Evolutionary conservation across 495 filamentous ascomycete species (phyloP).

Genomic region (Usnea hakonensis): DNA sequence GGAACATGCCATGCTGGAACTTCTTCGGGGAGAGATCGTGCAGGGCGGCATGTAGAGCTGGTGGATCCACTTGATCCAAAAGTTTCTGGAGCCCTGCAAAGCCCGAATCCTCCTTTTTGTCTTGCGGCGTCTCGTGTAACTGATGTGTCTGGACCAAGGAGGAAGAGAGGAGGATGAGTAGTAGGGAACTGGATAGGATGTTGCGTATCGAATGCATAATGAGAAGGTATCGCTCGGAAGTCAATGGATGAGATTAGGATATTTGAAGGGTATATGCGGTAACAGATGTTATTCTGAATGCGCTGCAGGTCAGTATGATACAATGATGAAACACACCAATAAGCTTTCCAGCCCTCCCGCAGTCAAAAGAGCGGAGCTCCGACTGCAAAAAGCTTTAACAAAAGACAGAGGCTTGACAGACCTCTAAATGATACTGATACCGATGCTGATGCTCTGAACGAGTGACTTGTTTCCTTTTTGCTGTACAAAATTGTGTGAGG

Average conservation of each 20-base stretch:
- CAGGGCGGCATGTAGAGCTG: slow-evolving; percentile 42
- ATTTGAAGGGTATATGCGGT: not conserved
- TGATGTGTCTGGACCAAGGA: slow-evolving; percentile 3
- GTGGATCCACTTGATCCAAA: slow-evolving; percentile 34
- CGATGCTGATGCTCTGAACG: not conserved
- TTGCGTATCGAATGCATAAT: slow-evolving; percentile 19
- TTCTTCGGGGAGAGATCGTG: slow-evolving; percentile 40
- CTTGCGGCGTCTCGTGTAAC: not conserved
- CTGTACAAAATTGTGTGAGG: not conserved
- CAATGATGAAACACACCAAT: not conserved
- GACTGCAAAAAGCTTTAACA: not conserved
- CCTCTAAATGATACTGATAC: not conserved
- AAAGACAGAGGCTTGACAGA: not conserved
- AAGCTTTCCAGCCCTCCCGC: not conserved
- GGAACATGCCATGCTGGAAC: slow-evolving; percentile 47
- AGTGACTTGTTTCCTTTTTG: not conserved
- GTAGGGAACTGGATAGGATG: slow-evolving; percentile 12
- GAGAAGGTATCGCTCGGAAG: not conserved
- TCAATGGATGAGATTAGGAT: not conserved
- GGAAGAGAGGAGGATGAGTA: slow-evolving; percentile 10
- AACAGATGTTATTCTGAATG: not conserved
- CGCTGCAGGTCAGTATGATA: slow-evolving; percentile 1
- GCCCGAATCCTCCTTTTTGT: slow-evolving; percentile 13
- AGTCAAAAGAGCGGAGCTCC: not conserved
- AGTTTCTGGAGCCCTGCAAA: slow-evolving; percentile 31